Percentiles rank a stretch among this genome's conserved stretches.
phyloP scores from a whole-genome alignment of 1,284 basidiomycete species.

The Melampsora americana region DNA sequence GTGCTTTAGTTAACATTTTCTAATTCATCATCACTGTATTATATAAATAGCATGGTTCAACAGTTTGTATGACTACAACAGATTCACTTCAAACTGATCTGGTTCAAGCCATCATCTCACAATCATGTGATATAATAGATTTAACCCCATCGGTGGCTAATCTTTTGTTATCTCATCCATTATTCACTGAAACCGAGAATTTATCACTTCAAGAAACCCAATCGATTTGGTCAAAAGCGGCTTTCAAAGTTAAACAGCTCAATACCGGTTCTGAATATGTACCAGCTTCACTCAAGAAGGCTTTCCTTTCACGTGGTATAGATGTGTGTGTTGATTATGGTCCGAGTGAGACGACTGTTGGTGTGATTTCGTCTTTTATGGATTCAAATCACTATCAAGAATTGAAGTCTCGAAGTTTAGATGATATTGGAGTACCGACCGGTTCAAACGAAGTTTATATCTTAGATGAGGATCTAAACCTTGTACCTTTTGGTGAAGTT shows the following conservation, averaged over 20 bases:
- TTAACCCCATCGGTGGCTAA: conserved; percentile 48
- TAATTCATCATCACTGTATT: not conserved
- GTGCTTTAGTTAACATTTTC: not conserved
- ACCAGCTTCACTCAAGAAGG: conserved; percentile 46
- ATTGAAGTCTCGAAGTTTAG: conserved; percentile 28
- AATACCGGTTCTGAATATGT: conserved; percentile 50
- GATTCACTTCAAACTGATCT: conserved; percentile 47
- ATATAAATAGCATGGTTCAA: conserved; percentile 47
- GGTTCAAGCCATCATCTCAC: conserved; percentile 45
- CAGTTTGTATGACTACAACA: conserved; percentile 48
- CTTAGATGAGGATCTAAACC: conserved; percentile 29
- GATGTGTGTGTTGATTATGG: conserved; percentile 50
- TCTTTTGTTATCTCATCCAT: conserved; percentile 48
- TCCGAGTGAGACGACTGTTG: conserved; percentile 50
- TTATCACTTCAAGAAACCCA: conserved; percentile 44
- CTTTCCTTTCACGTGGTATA: conserved; percentile 48
- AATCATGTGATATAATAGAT: conserved; percentile 48
- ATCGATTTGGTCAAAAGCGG: conserved; percentile 32
- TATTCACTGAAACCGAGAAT: conserved; percentile 45
- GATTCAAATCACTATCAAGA: conserved; percentile 40
- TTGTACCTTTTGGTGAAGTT: conserved; percentile 48
- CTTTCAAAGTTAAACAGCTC: conserved; percentile 25
- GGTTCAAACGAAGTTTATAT: conserved; percentile 46
- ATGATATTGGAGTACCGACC: conserved; percentile 49
- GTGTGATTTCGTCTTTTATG: conserved; percentile 46